These are phyloP conservation scores for Syncephalis plumigaleata DNA, from an alignment of 371 early-diverging fungal species.

Conservation along the genomic window DNA sequence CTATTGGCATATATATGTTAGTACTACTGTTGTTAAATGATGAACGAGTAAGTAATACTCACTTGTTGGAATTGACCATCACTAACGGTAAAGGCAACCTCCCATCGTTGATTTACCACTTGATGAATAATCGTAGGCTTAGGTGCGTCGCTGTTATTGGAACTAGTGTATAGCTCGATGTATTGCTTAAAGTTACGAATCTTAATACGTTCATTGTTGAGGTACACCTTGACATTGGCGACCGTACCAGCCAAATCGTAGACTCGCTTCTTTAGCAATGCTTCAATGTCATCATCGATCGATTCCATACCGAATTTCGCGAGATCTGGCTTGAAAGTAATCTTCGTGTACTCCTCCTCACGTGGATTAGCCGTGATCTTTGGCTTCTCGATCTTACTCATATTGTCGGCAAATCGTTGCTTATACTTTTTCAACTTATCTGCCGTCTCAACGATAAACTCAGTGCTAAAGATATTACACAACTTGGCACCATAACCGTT, in stretches of 20 bases:
- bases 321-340: slow-evolving; percentile 97
- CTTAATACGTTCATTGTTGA: slow-evolving; percentile 77
- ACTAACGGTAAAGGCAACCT: slow-evolving; percentile 11
- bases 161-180: slow-evolving; percentile 59
- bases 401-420: slow-evolving; percentile 81
- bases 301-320: slow-evolving; percentile 79
- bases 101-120: slow-evolving; percentile 10
- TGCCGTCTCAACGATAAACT: slow-evolving; percentile 96
- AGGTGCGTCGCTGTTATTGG: slow-evolving; percentile 17
- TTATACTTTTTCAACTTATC: slow-evolving; percentile 64
- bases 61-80: slow-evolving; percentile 97
- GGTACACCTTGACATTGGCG: slow-evolving; percentile 67
- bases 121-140: slow-evolving; percentile 46
- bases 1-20: slow-evolving; percentile 7
- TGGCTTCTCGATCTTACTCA: slow-evolving; percentile 61
- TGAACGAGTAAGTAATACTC: neutral
- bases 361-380: slow-evolving; percentile 38
- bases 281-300: slow-evolving; percentile 79
- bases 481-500: slow-evolving; percentile 99
- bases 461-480: slow-evolving; percentile 96
- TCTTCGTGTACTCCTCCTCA: slow-evolving; percentile 69
- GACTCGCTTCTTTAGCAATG: slow-evolving; percentile 88
- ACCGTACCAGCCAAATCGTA: slow-evolving; percentile 96
- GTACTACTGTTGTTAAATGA: slow-evolving; percentile 10
- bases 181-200: slow-evolving; percentile 90